A percentile compares a stretch with the other conserved stretches of the same genome.
Evolutionary conservation across 202 grass and related monocot genomes (phyloP).

Genomic region (Cymbopogon flexuosus): DNA sequence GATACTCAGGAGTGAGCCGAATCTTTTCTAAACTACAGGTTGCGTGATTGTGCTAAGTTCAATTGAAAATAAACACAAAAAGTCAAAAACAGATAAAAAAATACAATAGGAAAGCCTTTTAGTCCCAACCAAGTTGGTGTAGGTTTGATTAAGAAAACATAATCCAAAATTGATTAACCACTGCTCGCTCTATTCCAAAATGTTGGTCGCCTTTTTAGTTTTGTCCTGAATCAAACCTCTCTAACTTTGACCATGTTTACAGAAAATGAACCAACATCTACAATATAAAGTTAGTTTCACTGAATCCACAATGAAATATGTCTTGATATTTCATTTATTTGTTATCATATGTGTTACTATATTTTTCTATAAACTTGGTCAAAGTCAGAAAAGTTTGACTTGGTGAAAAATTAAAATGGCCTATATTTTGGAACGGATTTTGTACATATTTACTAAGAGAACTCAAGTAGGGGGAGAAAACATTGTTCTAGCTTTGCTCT

Average conservation of each 20-base stretch:
- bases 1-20: not conserved
- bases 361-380: not conserved
- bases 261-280: not conserved
- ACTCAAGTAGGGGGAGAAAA: not conserved
- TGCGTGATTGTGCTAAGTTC: too few species aligned
- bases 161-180: not conserved
- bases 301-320: not conserved
- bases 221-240: not conserved
- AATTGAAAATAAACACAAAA: not conserved
- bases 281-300: not conserved
- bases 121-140: not conserved
- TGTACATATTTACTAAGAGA: not conserved
- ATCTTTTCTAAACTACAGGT: not conserved
- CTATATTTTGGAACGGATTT: not conserved
- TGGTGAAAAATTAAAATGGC: not conserved
- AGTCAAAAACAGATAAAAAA: not conserved
- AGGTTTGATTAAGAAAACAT: not conserved
- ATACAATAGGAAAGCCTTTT: not conserved
- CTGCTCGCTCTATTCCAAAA: not conserved
- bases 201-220: not conserved
- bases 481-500: not conserved
- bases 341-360: not conserved
- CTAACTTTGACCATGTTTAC: not conserved
- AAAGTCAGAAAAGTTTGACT: not conserved
- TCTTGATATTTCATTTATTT: not conserved